A percentile compares a stretch with the other conserved stretches of the same genome.
Conservation (phyloP, 2,329 filamentous ascomycete species). For the Monilinia laxa region DNA sequence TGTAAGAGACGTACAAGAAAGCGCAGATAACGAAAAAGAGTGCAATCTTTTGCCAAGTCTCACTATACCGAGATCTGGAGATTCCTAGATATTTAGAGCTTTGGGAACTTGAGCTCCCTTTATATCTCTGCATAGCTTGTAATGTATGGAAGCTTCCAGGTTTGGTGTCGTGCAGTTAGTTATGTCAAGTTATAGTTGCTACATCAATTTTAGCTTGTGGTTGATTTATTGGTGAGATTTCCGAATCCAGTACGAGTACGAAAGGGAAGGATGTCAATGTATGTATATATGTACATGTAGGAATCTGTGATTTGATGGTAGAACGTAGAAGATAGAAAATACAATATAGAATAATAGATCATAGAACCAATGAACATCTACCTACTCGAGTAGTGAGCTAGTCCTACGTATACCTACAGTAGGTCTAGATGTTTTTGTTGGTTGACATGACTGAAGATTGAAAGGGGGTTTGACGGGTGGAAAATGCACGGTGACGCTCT, state of each 20-base stretch:
- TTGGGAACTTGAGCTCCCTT: constrained; percentile 15
- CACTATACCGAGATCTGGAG: neutral
- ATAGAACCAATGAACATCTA: no score
- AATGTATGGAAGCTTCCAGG: neutral
- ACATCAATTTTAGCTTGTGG: neutral
- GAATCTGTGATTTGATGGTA: no score
- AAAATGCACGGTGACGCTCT: no score
- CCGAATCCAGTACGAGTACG: neutral
- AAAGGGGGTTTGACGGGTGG: no score
- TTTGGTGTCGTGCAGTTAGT: neutral
- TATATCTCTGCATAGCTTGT: constrained; percentile 19
- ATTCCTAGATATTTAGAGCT: neutral
- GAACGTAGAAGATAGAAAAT: no score
- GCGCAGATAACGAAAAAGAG: constrained; percentile 20
- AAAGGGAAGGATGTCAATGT: neutral
- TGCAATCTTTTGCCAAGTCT: constrained; percentile 14
- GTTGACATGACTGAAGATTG: no score
- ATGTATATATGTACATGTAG: no score
- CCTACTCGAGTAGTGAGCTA: no score
- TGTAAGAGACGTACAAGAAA: constrained; percentile 24
- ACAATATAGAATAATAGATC: no score
- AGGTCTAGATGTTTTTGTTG: no score
- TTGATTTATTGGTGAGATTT: neutral
- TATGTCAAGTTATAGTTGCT: neutral
- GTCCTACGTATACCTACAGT: no score